These are phyloP conservation scores for Exophiala sp. DNA, from an alignment of 2,329 filamentous ascomycete species.

Conservation along the genomic window DNA sequence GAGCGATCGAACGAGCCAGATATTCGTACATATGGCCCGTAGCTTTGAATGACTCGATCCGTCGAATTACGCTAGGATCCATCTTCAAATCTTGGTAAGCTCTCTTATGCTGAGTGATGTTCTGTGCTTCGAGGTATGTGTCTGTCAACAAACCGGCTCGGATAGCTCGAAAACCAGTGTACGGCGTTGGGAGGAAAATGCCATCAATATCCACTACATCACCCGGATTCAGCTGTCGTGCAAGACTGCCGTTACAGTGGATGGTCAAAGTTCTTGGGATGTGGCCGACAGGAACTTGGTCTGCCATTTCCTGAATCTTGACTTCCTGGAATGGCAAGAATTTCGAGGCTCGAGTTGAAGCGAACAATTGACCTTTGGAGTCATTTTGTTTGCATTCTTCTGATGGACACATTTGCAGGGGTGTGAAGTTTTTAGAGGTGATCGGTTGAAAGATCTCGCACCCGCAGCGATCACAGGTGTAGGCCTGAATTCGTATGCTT, in stretches of 20 bases:
- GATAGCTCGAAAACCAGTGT: slow-evolving; percentile 98
- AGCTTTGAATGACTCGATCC: slow-evolving; percentile 80
- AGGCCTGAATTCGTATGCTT: slow-evolving; percentile 94
- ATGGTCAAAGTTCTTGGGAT: slow-evolving; percentile 90
- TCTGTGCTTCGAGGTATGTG: slow-evolving; percentile 92
- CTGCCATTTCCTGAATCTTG: slow-evolving; percentile 98
- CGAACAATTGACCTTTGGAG: slow-evolving; percentile 86
- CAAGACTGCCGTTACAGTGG: slow-evolving; percentile 81
- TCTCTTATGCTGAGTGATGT: slow-evolving; percentile 95
- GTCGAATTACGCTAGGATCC: slow-evolving; percentile 71
- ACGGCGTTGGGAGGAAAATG: slow-evolving; percentile 94
- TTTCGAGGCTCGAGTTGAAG: slow-evolving; percentile 93
- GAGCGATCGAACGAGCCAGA: slow-evolving; percentile 90
- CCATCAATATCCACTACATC: slow-evolving; percentile 92
- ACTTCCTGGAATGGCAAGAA: slow-evolving; percentile 97
- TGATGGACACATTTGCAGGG: slow-evolving; percentile 81
- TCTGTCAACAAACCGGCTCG: slow-evolving; percentile 93
- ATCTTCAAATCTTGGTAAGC: slow-evolving; percentile 90
- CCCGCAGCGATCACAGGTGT: slow-evolving; percentile 94
- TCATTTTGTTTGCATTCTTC: slow-evolving; percentile 87
- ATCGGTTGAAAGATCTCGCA: slow-evolving; percentile 97
- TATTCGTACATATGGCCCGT: slow-evolving; percentile 94
- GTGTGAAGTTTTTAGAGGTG: slow-evolving; percentile 83
- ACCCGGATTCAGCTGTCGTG: slow-evolving; percentile 84
- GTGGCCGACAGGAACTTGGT: slow-evolving; percentile 96